A percentile compares a stretch with the other conserved stretches of the same genome.
phyloP scores from a whole-genome alignment of 768 basidiomycete species.

The Amanita phalloides region DNA sequence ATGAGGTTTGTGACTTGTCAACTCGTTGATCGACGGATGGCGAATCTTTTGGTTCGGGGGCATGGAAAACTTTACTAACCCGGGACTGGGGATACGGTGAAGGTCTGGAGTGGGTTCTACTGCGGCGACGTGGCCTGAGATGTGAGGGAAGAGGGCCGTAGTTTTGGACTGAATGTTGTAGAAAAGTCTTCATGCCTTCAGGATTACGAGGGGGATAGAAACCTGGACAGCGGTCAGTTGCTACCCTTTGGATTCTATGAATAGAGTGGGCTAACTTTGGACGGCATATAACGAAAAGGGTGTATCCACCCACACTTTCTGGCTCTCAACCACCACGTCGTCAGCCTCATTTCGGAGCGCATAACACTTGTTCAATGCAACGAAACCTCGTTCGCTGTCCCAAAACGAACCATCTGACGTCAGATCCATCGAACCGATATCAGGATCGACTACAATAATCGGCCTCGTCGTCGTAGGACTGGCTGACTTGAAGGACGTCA shows the following conservation, averaged over 20 bases:
- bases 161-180: conserved; percentile 62
- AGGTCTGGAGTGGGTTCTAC: conserved; percentile 57
- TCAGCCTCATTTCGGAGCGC: conserved; percentile 61
- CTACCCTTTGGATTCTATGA: not conserved
- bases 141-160: conserved; percentile 70
- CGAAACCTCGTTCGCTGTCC: conserved; percentile 63
- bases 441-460: conserved; percentile 49
- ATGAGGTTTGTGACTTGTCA: conserved; percentile 11
- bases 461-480: conserved; percentile 28
- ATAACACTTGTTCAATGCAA: conserved; percentile 55
- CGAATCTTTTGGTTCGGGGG: conserved; percentile 25
- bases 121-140: conserved; percentile 41
- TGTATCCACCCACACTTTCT: conserved; percentile 56
- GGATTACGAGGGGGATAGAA: conserved; percentile 61
- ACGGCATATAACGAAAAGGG: conserved; percentile 63
- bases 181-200: conserved; percentile 56
- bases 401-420: conserved; percentile 33
- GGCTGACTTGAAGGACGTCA: conserved; percentile 16
- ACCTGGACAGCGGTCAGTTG: conserved; percentile 26
- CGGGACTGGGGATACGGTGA: conserved; percentile 61
- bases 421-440: conserved; percentile 36
- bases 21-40: conserved; percentile 8
- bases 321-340: conserved; percentile 55
- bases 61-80: conserved; percentile 30
- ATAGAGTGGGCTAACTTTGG: conserved; percentile 44